A percentile compares a stretch with the other conserved stretches of the same genome.
These are phyloP conservation scores for Populus deltoides DNA, from an alignment of 345 rosid genomes.

Conservation along the genomic window DNA sequence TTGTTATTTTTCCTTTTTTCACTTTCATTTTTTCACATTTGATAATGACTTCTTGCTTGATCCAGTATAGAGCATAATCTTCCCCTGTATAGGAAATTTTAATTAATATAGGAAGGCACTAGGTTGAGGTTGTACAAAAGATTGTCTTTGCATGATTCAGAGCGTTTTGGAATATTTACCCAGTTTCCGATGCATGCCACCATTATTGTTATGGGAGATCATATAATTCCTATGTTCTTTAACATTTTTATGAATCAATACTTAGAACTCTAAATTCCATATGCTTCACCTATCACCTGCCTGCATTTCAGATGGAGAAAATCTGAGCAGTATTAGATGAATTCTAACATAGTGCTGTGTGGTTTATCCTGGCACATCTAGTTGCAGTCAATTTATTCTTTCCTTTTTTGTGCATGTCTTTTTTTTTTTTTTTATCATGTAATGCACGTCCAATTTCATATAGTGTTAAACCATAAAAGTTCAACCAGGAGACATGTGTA, in stretches of 20 bases:
- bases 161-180: not conserved
- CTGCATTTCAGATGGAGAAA: not conserved
- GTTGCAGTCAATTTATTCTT: too few relatives aligned
- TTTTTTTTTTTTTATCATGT: not conserved
- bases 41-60: not conserved
- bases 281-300: not conserved
- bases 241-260: not conserved
- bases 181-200: not conserved
- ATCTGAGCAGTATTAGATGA: not conserved
- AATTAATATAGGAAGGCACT: too few relatives aligned
- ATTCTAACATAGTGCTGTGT: not conserved
- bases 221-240: not conserved
- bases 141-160: not conserved
- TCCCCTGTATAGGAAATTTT: too few relatives aligned
- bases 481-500: not conserved
- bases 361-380: not conserved
- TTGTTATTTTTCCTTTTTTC: not conserved
- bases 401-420: not conserved
- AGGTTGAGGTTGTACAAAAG: too few relatives aligned
- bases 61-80: not conserved
- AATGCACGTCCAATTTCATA: not conserved
- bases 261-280: not conserved
- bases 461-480: not conserved
- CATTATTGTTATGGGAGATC: not conserved
- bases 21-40: not conserved